Evolutionary conservation across 169 alveolate genomes (phyloP), one percentile per base, ranked within the genome.

Genomic region (Cytauxzoon felis): DNA sequence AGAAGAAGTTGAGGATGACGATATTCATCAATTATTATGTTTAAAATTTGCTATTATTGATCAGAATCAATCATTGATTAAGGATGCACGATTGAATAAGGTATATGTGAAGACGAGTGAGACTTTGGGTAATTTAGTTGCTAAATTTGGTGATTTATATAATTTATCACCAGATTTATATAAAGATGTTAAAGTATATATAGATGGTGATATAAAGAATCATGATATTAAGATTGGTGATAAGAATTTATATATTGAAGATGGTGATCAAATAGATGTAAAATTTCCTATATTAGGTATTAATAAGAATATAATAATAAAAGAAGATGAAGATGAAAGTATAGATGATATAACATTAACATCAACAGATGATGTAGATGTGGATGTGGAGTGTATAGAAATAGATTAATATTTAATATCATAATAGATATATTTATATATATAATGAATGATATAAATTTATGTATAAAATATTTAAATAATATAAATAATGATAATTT

Each of bases 141-240:
- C 61, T 24, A 73, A 73, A 27, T 32, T 73, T 21, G 84, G 84
- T 16, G 60, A 63, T 34, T 16, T 73, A 50, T 73, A 48, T 59
- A 57, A 65, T 18, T 59, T 73, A 21, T 70, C 63, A 11, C 57
- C 50, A 38, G 45, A 52, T 41, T 26, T 56, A 19, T 23, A 53
- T 43, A 65, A 40, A 18, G 69, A 51, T 41, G 33, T 73, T 11
- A 40, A 21, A 38, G 48, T 73, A 29, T 59, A 58, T 21, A 42
- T 73, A 11, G 84, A 73, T 58, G 84, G 84, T 43, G 84, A 73
- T 45, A 45, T 49, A 0, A 69, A 63, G 26, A 49, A 63, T 4
- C 84, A 73, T 26, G 32, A 61, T n/a, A 27, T 52, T 3, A 42
- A 54, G 33, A 73, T 73, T 47, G 84, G 84, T 73, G 49, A 54